A percentile compares a stretch with the other conserved stretches of the same genome.
These are phyloP conservation scores for Phyllostachys edulis DNA, from an alignment of 176 grass and related monocot genomes.

Conservation along the genomic window DNA sequence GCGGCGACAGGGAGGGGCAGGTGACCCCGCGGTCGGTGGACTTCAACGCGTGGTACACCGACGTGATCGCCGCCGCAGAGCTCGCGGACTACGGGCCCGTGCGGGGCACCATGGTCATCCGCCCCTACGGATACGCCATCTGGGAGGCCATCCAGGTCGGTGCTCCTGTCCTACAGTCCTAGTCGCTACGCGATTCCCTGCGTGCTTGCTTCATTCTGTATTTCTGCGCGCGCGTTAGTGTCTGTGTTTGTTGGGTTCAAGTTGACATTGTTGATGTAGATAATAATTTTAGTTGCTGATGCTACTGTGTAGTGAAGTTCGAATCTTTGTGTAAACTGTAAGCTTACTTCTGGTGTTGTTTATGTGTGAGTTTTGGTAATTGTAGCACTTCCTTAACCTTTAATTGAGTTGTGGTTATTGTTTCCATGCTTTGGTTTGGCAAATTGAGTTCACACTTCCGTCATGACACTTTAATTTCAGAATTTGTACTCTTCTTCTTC, in stretches of 20 bases:
- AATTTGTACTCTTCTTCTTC: neutral
- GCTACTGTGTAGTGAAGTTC: neutral
- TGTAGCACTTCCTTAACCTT: neutral
- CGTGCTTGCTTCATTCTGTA: neutral
- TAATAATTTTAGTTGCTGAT: neutral
- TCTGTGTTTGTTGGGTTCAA: neutral
- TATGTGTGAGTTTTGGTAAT: neutral
- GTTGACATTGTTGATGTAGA: neutral
- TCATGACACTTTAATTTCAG: neutral
- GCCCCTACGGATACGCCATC: conserved; percentile 96
- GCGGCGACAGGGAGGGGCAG: conserved; percentile 60
- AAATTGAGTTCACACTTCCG: neutral
- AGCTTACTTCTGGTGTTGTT: neutral
- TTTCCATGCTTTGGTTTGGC: neutral
- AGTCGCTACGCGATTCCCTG: neutral
- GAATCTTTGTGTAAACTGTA: neutral
- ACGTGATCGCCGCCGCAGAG: conserved; percentile 86
- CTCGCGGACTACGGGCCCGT: conserved; percentile 97
- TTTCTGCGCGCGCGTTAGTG: neutral
- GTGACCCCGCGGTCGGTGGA: conserved; percentile 83
- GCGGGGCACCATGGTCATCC: conserved; percentile 93
- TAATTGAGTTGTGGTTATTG: neutral
- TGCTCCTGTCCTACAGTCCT: neutral
- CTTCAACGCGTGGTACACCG: conserved; percentile 95
- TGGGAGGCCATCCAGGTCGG: conserved; percentile 92